Percentiles rank a stretch among this genome's conserved stretches.
phyloP scores from a whole-genome alignment of 2,329 filamentous ascomycete species.

The Thelonectria olida region DNA sequence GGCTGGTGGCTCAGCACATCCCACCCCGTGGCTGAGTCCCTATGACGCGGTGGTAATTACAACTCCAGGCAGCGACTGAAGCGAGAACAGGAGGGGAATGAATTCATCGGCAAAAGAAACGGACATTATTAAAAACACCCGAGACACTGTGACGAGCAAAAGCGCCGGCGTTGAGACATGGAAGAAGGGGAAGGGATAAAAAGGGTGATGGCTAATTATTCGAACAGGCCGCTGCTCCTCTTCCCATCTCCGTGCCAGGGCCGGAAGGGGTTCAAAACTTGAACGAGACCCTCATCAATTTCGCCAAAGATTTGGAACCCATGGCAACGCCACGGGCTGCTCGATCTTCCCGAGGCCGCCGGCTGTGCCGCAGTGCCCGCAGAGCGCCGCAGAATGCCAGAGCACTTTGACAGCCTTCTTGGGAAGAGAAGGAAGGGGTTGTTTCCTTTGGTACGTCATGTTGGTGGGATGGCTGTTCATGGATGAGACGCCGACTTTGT shows the following conservation, averaged over 20 bases:
- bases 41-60: background rate
- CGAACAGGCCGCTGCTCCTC: too few species aligned
- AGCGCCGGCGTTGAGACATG: too few species aligned
- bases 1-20: background rate
- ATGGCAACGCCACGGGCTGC: slow-evolving; percentile 27
- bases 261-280: background rate
- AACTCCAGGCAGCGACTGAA: too few species aligned
- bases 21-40: background rate
- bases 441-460: slow-evolving; percentile 14
- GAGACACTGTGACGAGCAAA: too few species aligned
- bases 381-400: too few species aligned
- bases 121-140: background rate
- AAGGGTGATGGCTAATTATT: background rate
- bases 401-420: slow-evolving; percentile 14
- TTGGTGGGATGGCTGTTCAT: background rate
- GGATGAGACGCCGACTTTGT: too few species aligned
- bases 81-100: background rate
- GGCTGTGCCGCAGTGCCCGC: slow-evolving; percentile 9
- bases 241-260: background rate
- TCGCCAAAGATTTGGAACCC: slow-evolving; percentile 30
- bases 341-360: slow-evolving; percentile 30
- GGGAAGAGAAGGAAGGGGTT: background rate
- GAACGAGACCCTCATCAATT: slow-evolving; percentile 12
- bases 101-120: background rate
- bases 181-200: too few species aligned